Evolutionary conservation across 1,139 yeast genomes (phyloP).

Genomic region (Blastobotrys arbuscula): DNA sequence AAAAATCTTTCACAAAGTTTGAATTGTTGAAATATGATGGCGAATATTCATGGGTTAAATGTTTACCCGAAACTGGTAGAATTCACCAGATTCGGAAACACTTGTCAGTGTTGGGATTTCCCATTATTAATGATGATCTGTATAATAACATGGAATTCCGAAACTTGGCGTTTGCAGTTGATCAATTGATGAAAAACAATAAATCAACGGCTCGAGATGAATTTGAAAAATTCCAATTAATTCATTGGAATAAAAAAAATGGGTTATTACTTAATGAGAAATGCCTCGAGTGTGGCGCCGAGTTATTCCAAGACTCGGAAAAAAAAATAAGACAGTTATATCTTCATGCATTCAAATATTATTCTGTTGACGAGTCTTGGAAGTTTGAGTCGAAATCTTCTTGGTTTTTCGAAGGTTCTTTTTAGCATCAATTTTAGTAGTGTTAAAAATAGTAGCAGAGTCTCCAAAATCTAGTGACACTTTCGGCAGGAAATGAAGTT

Average conservation of each 20-base stretch:
- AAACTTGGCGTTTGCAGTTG: conserved; percentile 39
- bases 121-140: conserved; percentile 90
- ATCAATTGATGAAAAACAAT: neutral
- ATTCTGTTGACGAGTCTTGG: conserved; percentile 55
- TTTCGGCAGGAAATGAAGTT: neutral
- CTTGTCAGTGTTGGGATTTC: conserved; percentile 75
- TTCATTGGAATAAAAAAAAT: neutral
- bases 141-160: conserved; percentile 62
- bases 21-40: conserved; percentile 25
- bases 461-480: neutral
- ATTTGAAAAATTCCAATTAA: neutral
- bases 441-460: too few species aligned
- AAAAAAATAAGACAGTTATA: conserved; percentile 79
- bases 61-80: conserved; percentile 83
- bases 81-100: conserved; percentile 95
- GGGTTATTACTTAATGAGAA: conserved; percentile 36
- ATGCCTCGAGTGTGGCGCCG: conserved; percentile 63
- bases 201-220: neutral
- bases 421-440: neutral
- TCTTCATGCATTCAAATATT: conserved; percentile 78
- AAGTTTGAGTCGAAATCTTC: conserved; percentile 32
- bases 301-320: conserved; percentile 81
- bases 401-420: neutral
- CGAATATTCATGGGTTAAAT: conserved; percentile 52
- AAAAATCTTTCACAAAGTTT: conserved; percentile 42